A percentile compares a stretch with the other conserved stretches of the same genome.
phyloP scores from a whole-genome alignment of 163 green algal species.

The Trebouxiophyceae sp. region DNA sequence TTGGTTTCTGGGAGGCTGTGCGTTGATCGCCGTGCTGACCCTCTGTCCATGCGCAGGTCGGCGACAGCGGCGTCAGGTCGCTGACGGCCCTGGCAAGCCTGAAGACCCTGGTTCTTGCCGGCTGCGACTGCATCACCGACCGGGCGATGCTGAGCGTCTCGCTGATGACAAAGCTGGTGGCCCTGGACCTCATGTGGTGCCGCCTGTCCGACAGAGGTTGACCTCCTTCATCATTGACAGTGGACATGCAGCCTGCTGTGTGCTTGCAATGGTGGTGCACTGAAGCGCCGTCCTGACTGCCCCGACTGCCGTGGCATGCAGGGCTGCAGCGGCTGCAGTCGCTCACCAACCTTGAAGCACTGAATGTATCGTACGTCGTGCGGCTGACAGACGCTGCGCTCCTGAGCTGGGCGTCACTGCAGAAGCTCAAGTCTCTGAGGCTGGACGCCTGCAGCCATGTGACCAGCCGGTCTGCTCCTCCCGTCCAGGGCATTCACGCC shows the following conservation, averaged over 20 bases:
- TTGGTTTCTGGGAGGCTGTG: no score
- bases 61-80: background rate
- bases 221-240: no score
- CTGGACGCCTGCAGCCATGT: conserved; percentile 17
- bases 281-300: no score
- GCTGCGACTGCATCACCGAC: background rate
- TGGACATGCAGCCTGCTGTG: no score
- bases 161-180: background rate
- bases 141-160: background rate
- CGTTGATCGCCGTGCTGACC: no score
- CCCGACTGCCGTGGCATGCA: no score
- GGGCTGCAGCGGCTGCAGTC: no score
- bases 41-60: background rate
- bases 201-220: no score
- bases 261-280: no score
- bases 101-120: conserved; percentile 7
- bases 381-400: conserved; percentile 4
- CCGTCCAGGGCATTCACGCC: background rate
- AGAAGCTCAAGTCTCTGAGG: conserved; percentile 2
- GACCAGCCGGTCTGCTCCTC: conserved; percentile 8
- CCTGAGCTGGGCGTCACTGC: background rate
- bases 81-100: conserved; percentile 4
- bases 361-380: no score
- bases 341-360: no score
- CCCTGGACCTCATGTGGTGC: conserved; percentile 7